phyloP scores from a whole-genome alignment of 2,329 filamentous ascomycete species.

The Talaromyces funiculosus region DNA sequence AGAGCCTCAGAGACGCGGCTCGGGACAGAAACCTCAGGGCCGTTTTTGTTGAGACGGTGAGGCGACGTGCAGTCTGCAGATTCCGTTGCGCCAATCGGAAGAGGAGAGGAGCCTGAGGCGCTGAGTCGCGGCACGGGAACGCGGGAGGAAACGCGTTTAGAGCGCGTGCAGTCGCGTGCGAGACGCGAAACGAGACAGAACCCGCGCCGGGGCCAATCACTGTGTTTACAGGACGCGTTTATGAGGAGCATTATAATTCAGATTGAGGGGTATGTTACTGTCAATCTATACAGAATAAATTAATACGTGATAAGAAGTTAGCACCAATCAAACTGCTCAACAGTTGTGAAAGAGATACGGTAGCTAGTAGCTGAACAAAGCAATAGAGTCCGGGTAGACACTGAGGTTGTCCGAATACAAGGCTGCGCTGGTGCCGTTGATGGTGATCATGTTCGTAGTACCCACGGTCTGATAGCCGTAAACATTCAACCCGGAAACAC shows the following conservation, averaged over 20 bases:
- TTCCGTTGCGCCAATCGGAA: not conserved
- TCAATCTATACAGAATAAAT: not conserved
- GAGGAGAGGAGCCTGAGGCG: not conserved
- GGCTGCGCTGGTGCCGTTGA: constrained; percentile 41
- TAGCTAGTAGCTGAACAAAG: constrained; percentile 27
- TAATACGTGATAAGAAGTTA: not conserved
- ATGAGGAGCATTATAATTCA: no score
- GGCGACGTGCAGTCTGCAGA: not conserved
- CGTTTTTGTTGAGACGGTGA: not conserved
- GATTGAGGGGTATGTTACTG: no score
- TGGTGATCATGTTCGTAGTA: constrained; percentile 42
- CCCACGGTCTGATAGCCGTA: constrained; percentile 48
- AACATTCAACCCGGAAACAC: constrained; percentile 20
- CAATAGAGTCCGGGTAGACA: constrained; percentile 42
- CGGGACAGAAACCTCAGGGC: not conserved
- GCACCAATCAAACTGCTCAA: not conserved
- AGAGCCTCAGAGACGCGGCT: not conserved
- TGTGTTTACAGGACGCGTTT: not conserved
- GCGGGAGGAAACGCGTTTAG: not conserved
- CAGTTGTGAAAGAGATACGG: not conserved
- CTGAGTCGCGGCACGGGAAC: not conserved
- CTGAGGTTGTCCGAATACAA: constrained; percentile 44
- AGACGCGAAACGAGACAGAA: not conserved
- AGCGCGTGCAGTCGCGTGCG: not conserved
- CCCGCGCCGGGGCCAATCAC: not conserved